phyloP scores from a whole-genome alignment of 768 basidiomycete species.

The Lactarius trivialis region DNA sequence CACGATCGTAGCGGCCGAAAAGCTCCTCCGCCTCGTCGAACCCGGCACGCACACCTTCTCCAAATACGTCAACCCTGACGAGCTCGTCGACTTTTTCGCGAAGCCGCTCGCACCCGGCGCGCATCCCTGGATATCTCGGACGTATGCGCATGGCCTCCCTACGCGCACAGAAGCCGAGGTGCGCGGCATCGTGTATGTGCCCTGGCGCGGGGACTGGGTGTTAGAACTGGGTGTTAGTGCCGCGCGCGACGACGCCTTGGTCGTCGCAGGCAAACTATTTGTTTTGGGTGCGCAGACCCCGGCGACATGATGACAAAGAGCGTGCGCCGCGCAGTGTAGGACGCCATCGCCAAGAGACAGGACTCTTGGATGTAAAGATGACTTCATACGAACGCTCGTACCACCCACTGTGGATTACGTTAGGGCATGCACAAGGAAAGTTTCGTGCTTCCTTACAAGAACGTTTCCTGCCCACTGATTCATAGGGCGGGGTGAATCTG shows the following conservation, averaged over 20 bases:
- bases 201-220: constrained; percentile 61
- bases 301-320: constrained; percentile 39
- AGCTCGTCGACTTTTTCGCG: constrained; percentile 79
- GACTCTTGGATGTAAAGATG: constrained; percentile 66
- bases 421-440: no score
- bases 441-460: neutral
- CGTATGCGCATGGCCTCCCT: constrained; percentile 42
- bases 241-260: constrained; percentile 41
- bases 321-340: constrained; percentile 49
- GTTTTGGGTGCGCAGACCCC: constrained; percentile 82
- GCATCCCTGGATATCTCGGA: constrained; percentile 53
- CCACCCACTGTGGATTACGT: constrained; percentile 55
- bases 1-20: constrained; percentile 75
- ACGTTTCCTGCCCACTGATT: no score
- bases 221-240: constrained; percentile 71
- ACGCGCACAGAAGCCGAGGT: constrained; percentile 67
- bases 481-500: neutral
- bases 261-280: constrained; percentile 66
- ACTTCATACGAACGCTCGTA: constrained; percentile 68
- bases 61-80: constrained; percentile 84
- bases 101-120: constrained; percentile 35
- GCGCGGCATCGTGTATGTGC: constrained; percentile 73
- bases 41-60: constrained; percentile 87
- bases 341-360: constrained; percentile 70
- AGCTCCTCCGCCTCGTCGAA: constrained; percentile 70